Base-by-base conservation (phyloP, 441 rosid species). In the Pelargonium exstipulatum region DNA sequence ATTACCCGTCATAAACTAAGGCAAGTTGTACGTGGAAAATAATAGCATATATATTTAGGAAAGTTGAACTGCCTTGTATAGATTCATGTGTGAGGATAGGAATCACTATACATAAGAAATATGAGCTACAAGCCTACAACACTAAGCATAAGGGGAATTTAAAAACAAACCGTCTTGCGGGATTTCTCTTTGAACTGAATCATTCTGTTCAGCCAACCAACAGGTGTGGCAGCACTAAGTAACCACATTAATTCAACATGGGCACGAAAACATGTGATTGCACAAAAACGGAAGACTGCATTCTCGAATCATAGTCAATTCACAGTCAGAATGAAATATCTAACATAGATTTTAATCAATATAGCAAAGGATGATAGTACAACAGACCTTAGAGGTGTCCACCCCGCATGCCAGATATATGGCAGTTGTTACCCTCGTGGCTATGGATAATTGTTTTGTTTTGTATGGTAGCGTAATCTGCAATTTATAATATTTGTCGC, bases 161-260 rank as follows among this genome's bases (percentile, higher is more conserved):
- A 9, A 72, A 72, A 67, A 83, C 86, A 16, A 73, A 88, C 97
- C 85, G 85, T 86, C 81, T 88, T 90, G 74, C 84, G 87, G 51
- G 96, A 91, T 86, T 94, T 94, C 86, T 94, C 96, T 86, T 91
- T 94, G 73, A 91, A 94, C 75, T 94, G 96, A 73, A 85, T 90
- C 97, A 94, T 90, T 83, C 78, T 86, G 72, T 88, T 84, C 69
- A 94, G 79, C 95, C 97, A 87, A 76, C 95, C 92, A 76, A 90
- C 88, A 68, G 97, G 97, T 26, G 95, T 86, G 62, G 88, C 83
- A 64, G 92, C 73, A 79, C 95, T 84, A 64, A 88, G 83, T 37
- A 88, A 89, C 91, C 90, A 90, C 96, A 89, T 89, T 73, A 94
- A 81, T 49, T 89, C 96, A 40, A 79, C 82, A 81, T 90, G 97